Evolutionary conservation across 345 rosid species (phyloP).

Genomic region (Excoecaria cochinchinensis): DNA sequence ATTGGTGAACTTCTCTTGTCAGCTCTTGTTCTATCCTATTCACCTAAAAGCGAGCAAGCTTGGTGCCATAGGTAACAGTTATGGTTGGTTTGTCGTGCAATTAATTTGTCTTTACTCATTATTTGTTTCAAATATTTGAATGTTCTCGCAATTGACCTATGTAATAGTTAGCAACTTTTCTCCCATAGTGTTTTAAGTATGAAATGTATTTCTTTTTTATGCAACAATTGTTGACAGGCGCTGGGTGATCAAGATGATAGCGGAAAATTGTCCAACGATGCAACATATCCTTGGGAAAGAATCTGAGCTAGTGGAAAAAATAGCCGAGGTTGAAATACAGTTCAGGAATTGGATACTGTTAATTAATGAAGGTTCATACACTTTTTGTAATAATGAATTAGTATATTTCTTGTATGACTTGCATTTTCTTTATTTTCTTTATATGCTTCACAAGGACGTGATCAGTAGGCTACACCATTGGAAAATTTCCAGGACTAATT

Average conservation of each 20-base stretch:
- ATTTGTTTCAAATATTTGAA: background rate
- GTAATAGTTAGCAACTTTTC: constrained; percentile 1
- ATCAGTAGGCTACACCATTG: background rate
- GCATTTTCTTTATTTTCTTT: constrained; percentile 19
- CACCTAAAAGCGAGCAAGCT: constrained; percentile 88
- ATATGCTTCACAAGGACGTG: background rate
- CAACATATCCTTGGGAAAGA: constrained; percentile 63
- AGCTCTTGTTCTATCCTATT: constrained; percentile 70
- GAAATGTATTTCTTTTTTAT: constrained; percentile 1
- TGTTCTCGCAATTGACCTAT: background rate
- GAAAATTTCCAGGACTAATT: background rate
- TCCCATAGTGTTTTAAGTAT: background rate
- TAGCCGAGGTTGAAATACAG: constrained; percentile 79
- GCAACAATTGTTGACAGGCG: constrained; percentile 50
- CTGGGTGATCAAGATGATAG: constrained; percentile 79
- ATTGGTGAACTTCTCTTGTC: constrained; percentile 71
- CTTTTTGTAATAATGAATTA: constrained; percentile 22
- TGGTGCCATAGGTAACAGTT: constrained; percentile 80
- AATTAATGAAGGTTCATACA: constrained; percentile 48
- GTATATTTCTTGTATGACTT: constrained; percentile 6
- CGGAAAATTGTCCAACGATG: constrained; percentile 42
- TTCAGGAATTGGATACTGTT: constrained; percentile 47
- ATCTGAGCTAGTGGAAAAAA: constrained; percentile 78
- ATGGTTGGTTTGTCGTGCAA: background rate
- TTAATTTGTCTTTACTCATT: background rate